Evolutionary conservation across 371 early-diverging fungal species (phyloP).

Genomic region (Synchytrium microbalum): DNA sequence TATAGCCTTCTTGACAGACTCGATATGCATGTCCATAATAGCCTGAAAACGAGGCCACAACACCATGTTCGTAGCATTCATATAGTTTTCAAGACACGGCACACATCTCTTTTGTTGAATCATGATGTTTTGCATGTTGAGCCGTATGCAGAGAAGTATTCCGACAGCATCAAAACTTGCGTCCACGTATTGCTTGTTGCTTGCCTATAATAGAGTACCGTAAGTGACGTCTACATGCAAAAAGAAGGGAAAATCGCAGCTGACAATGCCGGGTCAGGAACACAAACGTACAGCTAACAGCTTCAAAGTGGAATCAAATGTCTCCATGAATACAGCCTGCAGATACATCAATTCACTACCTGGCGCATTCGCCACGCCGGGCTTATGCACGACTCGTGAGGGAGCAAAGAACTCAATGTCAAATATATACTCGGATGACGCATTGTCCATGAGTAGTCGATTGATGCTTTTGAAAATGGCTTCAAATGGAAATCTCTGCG

Average conservation of each 20-base stretch:
- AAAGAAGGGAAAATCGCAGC: background rate
- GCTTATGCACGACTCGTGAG: slow-evolving; percentile 30
- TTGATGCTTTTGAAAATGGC: slow-evolving; percentile 79
- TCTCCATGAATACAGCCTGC: slow-evolving; percentile 37
- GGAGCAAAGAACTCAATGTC: slow-evolving; percentile 70
- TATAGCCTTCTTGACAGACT: slow-evolving; percentile 62
- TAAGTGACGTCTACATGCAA: too few relatives aligned
- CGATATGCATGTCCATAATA: slow-evolving; percentile 78
- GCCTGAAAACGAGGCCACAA: slow-evolving; percentile 88
- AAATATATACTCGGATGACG: slow-evolving; percentile 85
- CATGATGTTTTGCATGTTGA: slow-evolving; percentile 69
- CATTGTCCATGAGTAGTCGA: slow-evolving; percentile 82
- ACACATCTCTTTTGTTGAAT: slow-evolving; percentile 74
- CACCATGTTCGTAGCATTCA: slow-evolving; percentile 78
- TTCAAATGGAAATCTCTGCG: slow-evolving; percentile 36
- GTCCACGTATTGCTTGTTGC: slow-evolving; percentile 61
- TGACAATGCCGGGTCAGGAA: slow-evolving; percentile 18
- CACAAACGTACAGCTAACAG: slow-evolving; percentile 51
- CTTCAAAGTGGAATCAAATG: slow-evolving; percentile 77
- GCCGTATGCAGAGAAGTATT: slow-evolving; percentile 75
- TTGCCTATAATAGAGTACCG: slow-evolving; percentile 34
- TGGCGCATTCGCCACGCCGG: slow-evolving; percentile 26
- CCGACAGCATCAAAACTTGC: slow-evolving; percentile 81
- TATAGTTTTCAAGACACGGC: slow-evolving; percentile 72
- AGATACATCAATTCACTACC: slow-evolving; percentile 29